These are phyloP conservation scores for Termitomyces heimii DNA, from an alignment of 768 basidiomycete genomes.

Conservation along the genomic window DNA sequence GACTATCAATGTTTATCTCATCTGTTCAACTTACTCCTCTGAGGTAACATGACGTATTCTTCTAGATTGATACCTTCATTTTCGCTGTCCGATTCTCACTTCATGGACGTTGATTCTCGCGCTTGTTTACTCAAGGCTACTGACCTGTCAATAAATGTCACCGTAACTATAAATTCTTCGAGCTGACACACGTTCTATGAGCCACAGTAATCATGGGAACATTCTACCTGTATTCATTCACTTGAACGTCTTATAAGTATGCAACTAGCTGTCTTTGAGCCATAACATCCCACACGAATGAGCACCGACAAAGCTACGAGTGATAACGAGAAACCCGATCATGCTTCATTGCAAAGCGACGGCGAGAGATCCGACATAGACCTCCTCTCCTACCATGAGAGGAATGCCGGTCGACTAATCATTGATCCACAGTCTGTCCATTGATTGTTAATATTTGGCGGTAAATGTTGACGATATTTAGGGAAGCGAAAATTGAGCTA, in stretches of 20 bases:
- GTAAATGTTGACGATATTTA: conserved; percentile 15
- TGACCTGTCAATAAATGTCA: neutral
- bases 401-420: conserved; percentile 51
- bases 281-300: conserved; percentile 15
- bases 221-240: neutral
- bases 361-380: conserved; percentile 21
- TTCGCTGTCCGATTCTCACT: neutral
- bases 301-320: conserved; percentile 16
- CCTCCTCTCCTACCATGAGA: conserved; percentile 43
- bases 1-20: neutral
- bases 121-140: neutral
- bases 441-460: neutral
- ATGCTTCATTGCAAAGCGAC: conserved; percentile 11
- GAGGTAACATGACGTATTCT: neutral
- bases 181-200: neutral
- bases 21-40: neutral
- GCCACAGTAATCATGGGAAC: neutral
- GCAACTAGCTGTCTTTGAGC: neutral
- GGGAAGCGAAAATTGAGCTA: conserved; percentile 59
- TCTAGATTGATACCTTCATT: neutral
- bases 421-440: conserved; percentile 51
- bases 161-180: neutral
- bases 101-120: neutral
- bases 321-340: conserved; percentile 15
- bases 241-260: neutral